These are phyloP conservation scores for Pichia occidentalis DNA, from an alignment of 805 yeast genomes.

Conservation along the genomic window DNA sequence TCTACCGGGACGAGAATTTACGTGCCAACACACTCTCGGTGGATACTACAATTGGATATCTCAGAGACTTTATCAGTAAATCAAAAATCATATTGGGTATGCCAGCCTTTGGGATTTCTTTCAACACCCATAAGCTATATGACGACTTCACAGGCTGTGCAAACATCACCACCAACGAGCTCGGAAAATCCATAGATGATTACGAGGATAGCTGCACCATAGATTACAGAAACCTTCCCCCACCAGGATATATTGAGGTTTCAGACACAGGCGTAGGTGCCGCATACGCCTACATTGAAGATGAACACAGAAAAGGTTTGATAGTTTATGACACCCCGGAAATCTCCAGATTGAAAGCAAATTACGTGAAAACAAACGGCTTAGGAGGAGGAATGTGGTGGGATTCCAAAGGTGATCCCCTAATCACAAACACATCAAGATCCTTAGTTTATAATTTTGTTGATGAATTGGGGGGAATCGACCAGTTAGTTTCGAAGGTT, in stretches of 20 bases:
- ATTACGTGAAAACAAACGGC: constrained; percentile 39
- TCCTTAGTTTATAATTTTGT: constrained; percentile 45
- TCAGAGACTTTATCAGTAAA: constrained; percentile 15
- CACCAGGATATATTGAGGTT: constrained; percentile 32
- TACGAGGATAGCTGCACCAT: constrained; percentile 19
- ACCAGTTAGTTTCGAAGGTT: not conserved
- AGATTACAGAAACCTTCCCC: constrained; percentile 22
- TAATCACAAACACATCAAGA: constrained; percentile 23
- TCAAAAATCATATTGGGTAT: constrained; percentile 68
- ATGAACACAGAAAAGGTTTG: constrained; percentile 29
- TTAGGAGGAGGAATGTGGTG: constrained; percentile 92
- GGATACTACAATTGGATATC: constrained; percentile 36
- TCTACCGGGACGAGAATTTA: constrained; percentile 30
- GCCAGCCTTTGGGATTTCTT: constrained; percentile 71
- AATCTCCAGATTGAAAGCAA: constrained; percentile 51
- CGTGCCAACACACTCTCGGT: constrained; percentile 33
- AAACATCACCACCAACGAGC: constrained; percentile 10
- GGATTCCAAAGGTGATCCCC: constrained; percentile 80
- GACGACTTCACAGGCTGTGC: constrained; percentile 21
- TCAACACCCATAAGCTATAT: constrained; percentile 12
- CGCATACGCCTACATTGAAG: constrained; percentile 43
- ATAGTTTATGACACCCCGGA: constrained; percentile 62
- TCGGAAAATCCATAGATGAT: constrained; percentile 1
- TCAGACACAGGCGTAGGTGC: constrained; percentile 51
- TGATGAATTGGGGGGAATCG: constrained; percentile 29